Base-by-base conservation (phyloP, 345 rosid species). In the Dovyalis caffra region DNA sequence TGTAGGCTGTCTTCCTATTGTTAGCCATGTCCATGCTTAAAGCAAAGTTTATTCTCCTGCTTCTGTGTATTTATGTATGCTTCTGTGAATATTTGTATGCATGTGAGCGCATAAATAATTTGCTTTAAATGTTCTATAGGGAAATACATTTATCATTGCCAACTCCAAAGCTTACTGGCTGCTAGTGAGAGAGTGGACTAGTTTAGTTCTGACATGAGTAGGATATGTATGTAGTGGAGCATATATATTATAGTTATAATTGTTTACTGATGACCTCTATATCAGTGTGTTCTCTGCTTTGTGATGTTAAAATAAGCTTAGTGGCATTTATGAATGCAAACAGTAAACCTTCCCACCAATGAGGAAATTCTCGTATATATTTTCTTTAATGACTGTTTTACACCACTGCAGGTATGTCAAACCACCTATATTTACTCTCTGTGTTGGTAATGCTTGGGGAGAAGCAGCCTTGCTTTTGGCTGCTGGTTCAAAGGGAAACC, bases 401-500 rank as follows among this genome's bases (percentile, higher is more conserved):
- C 76, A 51, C 43, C 33, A 56, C 73, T 82, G 70, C 87, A 93
- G 99, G 78, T 85, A 85, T 85, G 91, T 89, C 34, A 87, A 87
- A 76, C 86, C 95, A 33, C 99, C 97, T n/a, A 92, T 95, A 77
- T 91, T 89, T 80, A 95, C 99, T 69, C 93, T 95, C 0, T 95
- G 98, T 76, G 93, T 93, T 35, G 98, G 99, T 68, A 93, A 91
- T 86, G 99, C 99, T 73, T 93, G 98, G 99, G 99, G 98, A 68
- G 99, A 95, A 87, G 99, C 98, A 61, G 94, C 98, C 53, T 83
- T 95, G 74, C 94, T 93, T 77, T 81, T 90, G 85, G 90, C 92
- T 67, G 89, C 92, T 49, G 92, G 92, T 37, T 81, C 88, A 53
- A 79, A 57, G 83, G 95, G 91, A 74, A 85, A 88, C 32, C 91